Base-by-base conservation (phyloP, 106 monocot species). In the Platanthera guangdongensis region DNA sequence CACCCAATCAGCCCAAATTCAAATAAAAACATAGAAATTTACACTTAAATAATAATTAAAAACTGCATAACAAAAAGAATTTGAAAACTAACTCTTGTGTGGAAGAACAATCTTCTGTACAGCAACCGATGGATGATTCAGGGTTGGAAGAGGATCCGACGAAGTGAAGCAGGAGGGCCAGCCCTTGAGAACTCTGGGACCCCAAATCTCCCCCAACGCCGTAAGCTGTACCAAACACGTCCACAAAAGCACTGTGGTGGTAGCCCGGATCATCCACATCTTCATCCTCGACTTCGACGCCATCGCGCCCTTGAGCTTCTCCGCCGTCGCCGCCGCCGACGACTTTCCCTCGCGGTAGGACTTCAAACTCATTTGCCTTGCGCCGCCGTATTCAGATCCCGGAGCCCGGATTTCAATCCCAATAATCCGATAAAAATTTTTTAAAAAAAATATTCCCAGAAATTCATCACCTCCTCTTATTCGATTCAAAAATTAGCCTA, bases 211-310 rank as follows among this genome's bases (percentile, higher is more conserved):
- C 59, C 93, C 85, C 60, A 97, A 48, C n/a, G 94, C 85, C 19
- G 86, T 85, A 39, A 97, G 83, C 89, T 97, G 97, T 12, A 97
- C 84, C n/a, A 89, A 76, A 65, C 91, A 94, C 3, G 91, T 91
- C 94, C 97, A 97, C 64, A 97, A 77, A 22, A 94, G 75, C 54
- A 92, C 84, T 3, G 87, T 84, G 6, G 88, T 94, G 22, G 83
- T 86, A 47, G 83, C 87, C 63, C 93, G 72, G 28, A 87, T 77
- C 80, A 88, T 85, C 96, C 96, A 93, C 47, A 89, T 71, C 84
- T 93, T 93, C 84, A 90, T 81, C 63, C 84, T 79, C 45, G 96
- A 82, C 77, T 82, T 85, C 52, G 87, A 68, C 45, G 74, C 68
- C 79, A 82, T 82, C 50, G 71, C 46, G 19, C 52, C 76, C 78